Evolutionary conservation across 441 rosid genomes (phyloP).

Genomic region (Jatropha multifida): DNA sequence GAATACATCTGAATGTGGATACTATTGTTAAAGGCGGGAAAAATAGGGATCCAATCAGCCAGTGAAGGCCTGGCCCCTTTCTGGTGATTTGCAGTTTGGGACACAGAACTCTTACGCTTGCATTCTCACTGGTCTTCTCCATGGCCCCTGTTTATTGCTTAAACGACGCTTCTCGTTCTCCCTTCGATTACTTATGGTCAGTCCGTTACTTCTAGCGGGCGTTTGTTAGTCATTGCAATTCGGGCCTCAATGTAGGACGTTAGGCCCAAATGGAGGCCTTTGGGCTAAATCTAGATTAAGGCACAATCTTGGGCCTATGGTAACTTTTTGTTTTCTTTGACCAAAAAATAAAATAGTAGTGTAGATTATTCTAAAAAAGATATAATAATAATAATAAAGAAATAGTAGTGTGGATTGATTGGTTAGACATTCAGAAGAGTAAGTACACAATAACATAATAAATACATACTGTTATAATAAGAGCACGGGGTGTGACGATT

Average conservation of each 20-base stretch:
- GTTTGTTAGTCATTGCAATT: background rate
- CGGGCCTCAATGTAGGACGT: background rate
- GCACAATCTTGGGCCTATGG: background rate
- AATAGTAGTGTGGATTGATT: too few species aligned
- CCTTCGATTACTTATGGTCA: background rate
- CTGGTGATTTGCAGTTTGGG: conserved; percentile 44
- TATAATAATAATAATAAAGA: too few species aligned
- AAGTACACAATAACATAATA: too few species aligned
- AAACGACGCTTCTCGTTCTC: background rate
- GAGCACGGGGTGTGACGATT: too few species aligned
- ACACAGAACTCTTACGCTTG: conserved; percentile 53
- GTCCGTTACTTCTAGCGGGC: background rate
- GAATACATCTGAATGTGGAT: conserved; percentile 75
- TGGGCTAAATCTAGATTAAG: background rate
- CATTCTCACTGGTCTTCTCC: conserved; percentile 32
- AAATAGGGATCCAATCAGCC: conserved; percentile 88
- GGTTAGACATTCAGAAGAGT: too few species aligned
- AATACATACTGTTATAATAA: too few species aligned
- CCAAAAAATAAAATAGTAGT: too few species aligned
- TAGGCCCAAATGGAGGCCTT: background rate
- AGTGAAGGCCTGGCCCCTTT: conserved; percentile 59
- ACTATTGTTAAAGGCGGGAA: conserved; percentile 64
- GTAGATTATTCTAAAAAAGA: too few species aligned
- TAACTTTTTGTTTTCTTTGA: too few species aligned
- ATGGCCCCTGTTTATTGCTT: conserved; percentile 17